phyloP scores from a whole-genome alignment of 106 monocot species.

The Posidonia australis region DNA sequence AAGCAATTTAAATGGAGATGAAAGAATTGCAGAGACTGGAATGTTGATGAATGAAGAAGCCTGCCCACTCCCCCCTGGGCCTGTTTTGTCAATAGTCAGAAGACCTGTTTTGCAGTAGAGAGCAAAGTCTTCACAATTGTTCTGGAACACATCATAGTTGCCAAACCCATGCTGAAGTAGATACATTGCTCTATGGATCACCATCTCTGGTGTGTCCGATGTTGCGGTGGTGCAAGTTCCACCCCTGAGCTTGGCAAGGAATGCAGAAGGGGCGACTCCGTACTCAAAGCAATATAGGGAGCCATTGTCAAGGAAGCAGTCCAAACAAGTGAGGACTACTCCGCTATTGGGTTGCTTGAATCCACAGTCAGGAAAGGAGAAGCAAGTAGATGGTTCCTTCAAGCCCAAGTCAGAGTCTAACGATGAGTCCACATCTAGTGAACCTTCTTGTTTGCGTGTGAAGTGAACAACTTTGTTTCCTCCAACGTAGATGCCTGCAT shows the following conservation, averaged over 20 bases:
- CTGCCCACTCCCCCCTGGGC: constrained; percentile 83
- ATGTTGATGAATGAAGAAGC: constrained; percentile 62
- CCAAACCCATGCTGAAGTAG: constrained; percentile 84
- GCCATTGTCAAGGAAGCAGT: constrained; percentile 78
- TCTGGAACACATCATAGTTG: constrained; percentile 69
- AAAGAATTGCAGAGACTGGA: constrained; percentile 69
- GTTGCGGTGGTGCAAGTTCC: constrained; percentile 72
- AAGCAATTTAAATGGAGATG: constrained; percentile 67
- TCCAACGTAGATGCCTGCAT: constrained; percentile 88
- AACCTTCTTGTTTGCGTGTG: constrained; percentile 63
- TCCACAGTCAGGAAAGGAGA: constrained; percentile 75
- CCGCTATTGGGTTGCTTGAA: constrained; percentile 66
- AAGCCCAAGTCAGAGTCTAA: neutral
- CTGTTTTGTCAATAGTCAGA: constrained; percentile 42
- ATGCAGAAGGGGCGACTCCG: constrained; percentile 45
- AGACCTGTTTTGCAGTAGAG: constrained; percentile 93
- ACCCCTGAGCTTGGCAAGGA: constrained; percentile 73
- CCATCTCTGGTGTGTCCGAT: constrained; percentile 46
- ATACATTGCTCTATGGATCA: constrained; percentile 67
- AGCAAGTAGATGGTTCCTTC: constrained; percentile 24
- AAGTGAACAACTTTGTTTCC: constrained; percentile 92
- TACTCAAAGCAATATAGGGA: constrained; percentile 70
- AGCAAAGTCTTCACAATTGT: constrained; percentile 95
- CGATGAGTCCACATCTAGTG: constrained; percentile 11
- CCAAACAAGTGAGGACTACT: constrained; percentile 79